Conservation (phyloP, 2,329 filamentous ascomycete species). For the Ceratocystis papillata region DNA sequence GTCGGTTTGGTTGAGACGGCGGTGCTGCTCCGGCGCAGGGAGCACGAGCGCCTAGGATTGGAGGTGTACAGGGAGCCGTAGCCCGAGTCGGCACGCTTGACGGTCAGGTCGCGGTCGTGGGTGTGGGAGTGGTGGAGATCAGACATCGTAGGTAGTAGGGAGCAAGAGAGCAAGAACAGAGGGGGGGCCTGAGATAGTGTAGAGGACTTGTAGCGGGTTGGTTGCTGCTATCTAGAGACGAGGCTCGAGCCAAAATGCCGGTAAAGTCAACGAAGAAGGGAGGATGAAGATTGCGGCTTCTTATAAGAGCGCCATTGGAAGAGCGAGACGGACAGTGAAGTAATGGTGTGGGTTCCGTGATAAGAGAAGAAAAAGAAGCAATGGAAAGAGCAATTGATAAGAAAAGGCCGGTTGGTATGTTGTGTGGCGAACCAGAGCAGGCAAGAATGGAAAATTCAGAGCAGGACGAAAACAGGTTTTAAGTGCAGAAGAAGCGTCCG, state of each 20-base stretch:
- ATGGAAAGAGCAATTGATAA: neutral
- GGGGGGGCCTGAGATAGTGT: neutral
- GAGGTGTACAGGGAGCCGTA: slow-evolving; percentile 43
- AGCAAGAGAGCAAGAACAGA: neutral
- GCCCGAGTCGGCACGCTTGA: slow-evolving; percentile 48
- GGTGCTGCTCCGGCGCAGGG: slow-evolving; percentile 28
- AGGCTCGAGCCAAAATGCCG: neutral
- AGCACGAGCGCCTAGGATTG: slow-evolving; percentile 33
- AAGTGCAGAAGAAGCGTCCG: neutral
- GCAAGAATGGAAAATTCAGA: neutral
- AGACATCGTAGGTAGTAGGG: neutral
- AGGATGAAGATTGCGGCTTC: neutral
- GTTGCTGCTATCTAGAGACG: neutral
- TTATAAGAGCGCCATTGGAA: slow-evolving; percentile 10
- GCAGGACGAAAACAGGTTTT: slow-evolving; percentile 8
- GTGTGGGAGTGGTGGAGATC: neutral
- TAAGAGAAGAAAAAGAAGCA: neutral
- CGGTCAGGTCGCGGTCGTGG: slow-evolving; percentile 32
- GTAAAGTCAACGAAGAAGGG: neutral
- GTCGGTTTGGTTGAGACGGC: slow-evolving; percentile 28
- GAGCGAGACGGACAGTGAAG: neutral
- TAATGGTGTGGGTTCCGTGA: neutral
- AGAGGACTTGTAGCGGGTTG: neutral
- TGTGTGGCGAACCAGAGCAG: neutral
- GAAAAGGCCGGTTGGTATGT: neutral